Evolutionary conservation across 805 yeast genomes (phyloP), one percentile per base, ranked within the genome.

Genomic region (Candida hungchunana): DNA sequence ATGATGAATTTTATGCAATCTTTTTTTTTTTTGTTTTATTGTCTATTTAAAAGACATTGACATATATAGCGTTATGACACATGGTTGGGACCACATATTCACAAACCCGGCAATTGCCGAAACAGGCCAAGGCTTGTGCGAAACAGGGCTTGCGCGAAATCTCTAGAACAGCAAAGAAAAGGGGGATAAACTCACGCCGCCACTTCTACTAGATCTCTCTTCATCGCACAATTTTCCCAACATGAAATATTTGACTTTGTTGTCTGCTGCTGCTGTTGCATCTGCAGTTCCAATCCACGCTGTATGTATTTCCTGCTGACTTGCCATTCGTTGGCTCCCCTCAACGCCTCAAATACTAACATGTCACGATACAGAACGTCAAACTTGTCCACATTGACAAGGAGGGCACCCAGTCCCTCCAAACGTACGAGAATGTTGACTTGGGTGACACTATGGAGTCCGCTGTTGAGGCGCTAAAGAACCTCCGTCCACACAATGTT

Each of bases 211-310:
- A n/a, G n/a, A n/a, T n/a, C n/a, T n/a, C n/a, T n/a, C n/a, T n/a
- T n/a, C n/a, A n/a, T n/a, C n/a, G n/a, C n/a, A 22, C 26, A 34
- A 23, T 5, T 27, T 23, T 24, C 13, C 13, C 20, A 36, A 14
- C 15, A 53, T 53, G 58, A 53, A 42, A 37, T 31, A 48, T 33
- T 33, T 38, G 32, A 15, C 33, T 17, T 28, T 46, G 6, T 42
- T 48, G 28, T 39, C 50, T 5, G 35, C 44, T 6, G 45, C 44
- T 5, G 43, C 52, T 9, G 46, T 39, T 10, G 53, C 42, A 1
- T 7, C 49, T 14, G 50, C 53, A 9, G 14, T 44, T 11, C 56
- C 58, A 22, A 42, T 49, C 44, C 42, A 45, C 30, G 50, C 48
- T 2, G 56, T 51, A 44, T 13, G 56, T 50, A 14, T 21, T n/a